Base-by-base conservation (phyloP, 2,329 filamentous ascomycete genomes). In the Lachnellula hyalina region DNA sequence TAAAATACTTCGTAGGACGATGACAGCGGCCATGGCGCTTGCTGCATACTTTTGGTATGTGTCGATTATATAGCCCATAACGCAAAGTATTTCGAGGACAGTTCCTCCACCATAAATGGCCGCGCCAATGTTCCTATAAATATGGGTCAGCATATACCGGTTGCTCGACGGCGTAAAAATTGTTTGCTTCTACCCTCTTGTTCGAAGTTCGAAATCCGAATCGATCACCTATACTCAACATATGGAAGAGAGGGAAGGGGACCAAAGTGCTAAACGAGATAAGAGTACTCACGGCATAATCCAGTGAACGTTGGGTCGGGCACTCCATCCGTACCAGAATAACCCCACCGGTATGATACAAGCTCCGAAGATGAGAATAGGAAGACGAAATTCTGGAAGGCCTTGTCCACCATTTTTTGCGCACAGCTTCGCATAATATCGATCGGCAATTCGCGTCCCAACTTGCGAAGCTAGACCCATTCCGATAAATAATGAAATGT, bases 281-380 rank as follows among this genome's bases (percentile, higher is more conserved):
- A 15, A 14, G 12, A 40, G 36, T 40, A 40, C 36, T 40, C n/a
- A 40, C 2, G 81, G 79, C 0, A 73, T 77, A 21, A 83, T 76
- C 79, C 79, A 84, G 52, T 82, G 79, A 0, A 79, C 72, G 11
- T 72, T 58, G 21, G 77, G 75, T 35, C 83, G 70, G 0, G 76
- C 75, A 0, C 78, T 78, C 79, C 79, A 84, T 3, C 80, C 81
- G 57, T 83, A 83, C 65, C 77, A 74, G 64, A 85, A 84, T 45
- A 85, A 70, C 0, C 78, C 77, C 1, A 75, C 67, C 0, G 82
- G 81, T 2, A 85, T 74, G n/a, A 81, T 51, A 2, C 78, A 47
- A 3, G 76, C 76, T 6, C 77, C 79, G 17, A 75, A 67, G 4
- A 76, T 71, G 41, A 82, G 71, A 0, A 76, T 73, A 0, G 75